Evolutionary conservation across 108 stramenopile genomes (phyloP), one percentile per base, ranked within the genome.

Genomic region (Discostella stelligeroides): DNA sequence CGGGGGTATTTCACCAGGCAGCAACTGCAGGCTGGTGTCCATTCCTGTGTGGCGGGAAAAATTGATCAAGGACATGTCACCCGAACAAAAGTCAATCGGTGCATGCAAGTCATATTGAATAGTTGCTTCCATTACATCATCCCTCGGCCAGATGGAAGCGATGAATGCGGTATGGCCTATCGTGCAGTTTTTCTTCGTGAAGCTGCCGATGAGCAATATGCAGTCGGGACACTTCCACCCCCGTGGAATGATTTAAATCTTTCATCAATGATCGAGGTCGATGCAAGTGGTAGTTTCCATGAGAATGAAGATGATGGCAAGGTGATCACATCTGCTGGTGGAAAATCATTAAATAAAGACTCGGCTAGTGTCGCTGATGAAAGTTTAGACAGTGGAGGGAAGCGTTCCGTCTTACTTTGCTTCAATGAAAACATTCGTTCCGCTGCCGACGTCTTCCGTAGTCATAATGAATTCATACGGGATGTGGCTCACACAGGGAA

Each of bases 41-140:
- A 95, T 66, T 72, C 88, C 4, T 90, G 89, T 59, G 91, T 95
- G 11, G 79, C 87, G 24, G 42, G 63, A 21, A 92, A 92, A 63
- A 95, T 95, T 57, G 83, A 90, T 12, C 72, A 81, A 9, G 88
- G 91, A 15, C 78, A 67, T 20, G 91, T 95, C 67, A 95, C 94
- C 17, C 68, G 94, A 30, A 95, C 94, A 23, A 95, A 92, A 49
- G 94, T 95, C 13, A 95, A 95, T 66, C 78, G 94, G 18, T 95
- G 94, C 79, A 95, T 95, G 92, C 94, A 95, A 66, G 90, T 95
- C 37, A 95, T 95, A 41, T 80, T 95, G 60, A 95, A 95, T 79
- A 86, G 85, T 21, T 95, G 94, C 73, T 95, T 95, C 66, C 94
- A 95, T 66, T 95, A 95, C 78, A 92, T 95, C 24, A 95, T 95